A percentile compares a stretch with the other conserved stretches of the same genome.
phyloP scores from a whole-genome alignment of 495 filamentous ascomycete species.

The Cudoniella acicularis region DNA sequence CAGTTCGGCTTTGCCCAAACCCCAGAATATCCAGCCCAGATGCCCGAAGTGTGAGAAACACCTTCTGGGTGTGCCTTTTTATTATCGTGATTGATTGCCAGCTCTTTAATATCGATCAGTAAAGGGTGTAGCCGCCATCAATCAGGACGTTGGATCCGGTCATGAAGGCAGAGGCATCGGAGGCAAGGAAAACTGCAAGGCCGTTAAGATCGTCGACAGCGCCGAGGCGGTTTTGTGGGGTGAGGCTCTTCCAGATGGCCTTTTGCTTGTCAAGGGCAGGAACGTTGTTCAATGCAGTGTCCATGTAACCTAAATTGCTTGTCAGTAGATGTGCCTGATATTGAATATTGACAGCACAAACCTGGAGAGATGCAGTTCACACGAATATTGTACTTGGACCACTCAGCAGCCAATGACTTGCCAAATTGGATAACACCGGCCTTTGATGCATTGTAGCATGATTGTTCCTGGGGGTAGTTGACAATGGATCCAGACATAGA shows the following conservation, averaged over 20 bases:
- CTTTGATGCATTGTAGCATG: constrained; percentile 77
- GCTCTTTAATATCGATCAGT: constrained; percentile 22
- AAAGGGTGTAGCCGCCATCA: constrained; percentile 58
- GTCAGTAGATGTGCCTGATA: neutral
- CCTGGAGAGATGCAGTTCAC: constrained; percentile 75
- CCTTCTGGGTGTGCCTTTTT: neutral
- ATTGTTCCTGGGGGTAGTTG: constrained; percentile 77
- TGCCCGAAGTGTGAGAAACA: neutral
- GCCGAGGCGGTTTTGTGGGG: constrained; percentile 71
- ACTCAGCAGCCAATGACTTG: constrained; percentile 75
- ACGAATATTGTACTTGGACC: constrained; percentile 70
- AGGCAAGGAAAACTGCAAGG: constrained; percentile 72
- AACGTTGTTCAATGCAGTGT: constrained; percentile 70
- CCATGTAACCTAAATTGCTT: constrained; percentile 57
- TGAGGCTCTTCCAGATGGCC: constrained; percentile 71
- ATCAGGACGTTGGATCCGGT: constrained; percentile 75
- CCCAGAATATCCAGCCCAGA: neutral
- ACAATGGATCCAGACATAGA: constrained; percentile 77
- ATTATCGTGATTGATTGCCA: neutral
- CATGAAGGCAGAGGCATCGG: constrained; percentile 70
- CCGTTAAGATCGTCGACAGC: constrained; percentile 69
- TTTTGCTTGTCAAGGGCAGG: constrained; percentile 72
- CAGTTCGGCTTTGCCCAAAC: neutral
- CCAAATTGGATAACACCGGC: constrained; percentile 73
- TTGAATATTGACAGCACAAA: constrained; percentile 3